These are phyloP conservation scores for Naematelia aurantialba DNA, from an alignment of 768 basidiomycete genomes.

Conservation along the genomic window DNA sequence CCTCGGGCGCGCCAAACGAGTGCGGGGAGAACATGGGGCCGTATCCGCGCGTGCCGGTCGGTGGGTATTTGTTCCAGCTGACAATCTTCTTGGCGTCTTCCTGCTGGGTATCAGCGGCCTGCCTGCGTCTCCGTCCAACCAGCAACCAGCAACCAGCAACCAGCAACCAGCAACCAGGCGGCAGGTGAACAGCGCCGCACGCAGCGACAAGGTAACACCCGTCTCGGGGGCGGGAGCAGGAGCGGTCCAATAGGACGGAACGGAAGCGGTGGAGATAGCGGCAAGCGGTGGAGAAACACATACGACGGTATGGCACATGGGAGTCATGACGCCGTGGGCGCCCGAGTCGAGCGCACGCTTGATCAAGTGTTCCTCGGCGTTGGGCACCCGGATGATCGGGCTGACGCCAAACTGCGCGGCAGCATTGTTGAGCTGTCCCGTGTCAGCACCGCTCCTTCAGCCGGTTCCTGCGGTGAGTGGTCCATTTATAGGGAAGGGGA, in stretches of 20 bases:
- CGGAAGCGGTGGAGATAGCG: too few species aligned
- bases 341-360: constrained; percentile 52
- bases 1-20: constrained; percentile 31
- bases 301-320: constrained; percentile 46
- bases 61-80: constrained; percentile 47
- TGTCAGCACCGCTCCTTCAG: too few species aligned
- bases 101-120: constrained; percentile 17
- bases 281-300: constrained; percentile 4
- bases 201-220: not conserved
- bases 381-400: constrained; percentile 50
- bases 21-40: constrained; percentile 49
- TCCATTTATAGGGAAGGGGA: too few species aligned
- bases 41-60: constrained; percentile 47
- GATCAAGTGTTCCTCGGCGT: constrained; percentile 45
- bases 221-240: too few species aligned
- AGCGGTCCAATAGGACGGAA: too few species aligned
- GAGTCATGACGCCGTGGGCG: constrained; percentile 50
- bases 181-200: too few species aligned
- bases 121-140: too few species aligned
- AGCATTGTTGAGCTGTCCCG: constrained; percentile 36
- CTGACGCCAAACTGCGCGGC: constrained; percentile 38
- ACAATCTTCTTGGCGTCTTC: constrained; percentile 48
- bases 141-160: too few species aligned
- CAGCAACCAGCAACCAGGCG: too few species aligned
- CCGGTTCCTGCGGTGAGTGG: constrained; percentile 1